Conservation (phyloP, 805 yeast species). For the Kodamaea nitidulidarum region DNA sequence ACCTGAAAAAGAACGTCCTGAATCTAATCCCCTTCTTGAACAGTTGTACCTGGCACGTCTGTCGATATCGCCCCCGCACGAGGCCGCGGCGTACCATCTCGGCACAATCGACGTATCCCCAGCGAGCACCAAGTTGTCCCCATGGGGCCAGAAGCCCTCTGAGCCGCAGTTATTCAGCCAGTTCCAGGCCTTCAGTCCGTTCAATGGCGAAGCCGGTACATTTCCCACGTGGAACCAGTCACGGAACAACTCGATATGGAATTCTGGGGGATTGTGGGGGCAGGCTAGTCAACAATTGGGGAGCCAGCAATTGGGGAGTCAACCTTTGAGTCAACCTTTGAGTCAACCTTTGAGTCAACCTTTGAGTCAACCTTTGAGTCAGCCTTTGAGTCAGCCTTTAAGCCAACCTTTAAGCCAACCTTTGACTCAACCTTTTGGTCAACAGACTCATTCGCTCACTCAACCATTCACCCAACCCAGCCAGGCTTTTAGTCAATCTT, state of each 20-base stretch:
- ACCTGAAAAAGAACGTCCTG: neutral
- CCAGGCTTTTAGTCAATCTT: no score
- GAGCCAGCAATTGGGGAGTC: constrained; percentile 9
- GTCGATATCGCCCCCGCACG: constrained; percentile 7
- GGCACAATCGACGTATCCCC: neutral
- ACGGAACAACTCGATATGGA: constrained; percentile 31
- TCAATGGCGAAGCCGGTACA: constrained; percentile 8
- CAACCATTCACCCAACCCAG: neutral
- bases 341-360: constrained; percentile 7
- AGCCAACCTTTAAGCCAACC: neutral
- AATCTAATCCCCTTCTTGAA: constrained; percentile 25
- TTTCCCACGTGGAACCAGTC: constrained; percentile 7
- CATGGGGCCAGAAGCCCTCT: neutral
- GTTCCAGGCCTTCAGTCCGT: constrained; percentile 17
- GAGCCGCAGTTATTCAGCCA: constrained; percentile 3
- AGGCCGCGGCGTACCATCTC: neutral
- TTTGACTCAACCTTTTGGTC: neutral
- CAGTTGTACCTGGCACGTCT: constrained; percentile 35
- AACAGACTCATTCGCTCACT: neutral
- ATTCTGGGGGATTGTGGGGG: neutral
- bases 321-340: constrained; percentile 7
- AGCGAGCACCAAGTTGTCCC: neutral
- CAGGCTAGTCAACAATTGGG: no score
- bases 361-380: neutral
- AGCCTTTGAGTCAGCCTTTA: neutral